phyloP scores from a whole-genome alignment of 202 grass and related monocot species.

The Zoysia matrella region DNA sequence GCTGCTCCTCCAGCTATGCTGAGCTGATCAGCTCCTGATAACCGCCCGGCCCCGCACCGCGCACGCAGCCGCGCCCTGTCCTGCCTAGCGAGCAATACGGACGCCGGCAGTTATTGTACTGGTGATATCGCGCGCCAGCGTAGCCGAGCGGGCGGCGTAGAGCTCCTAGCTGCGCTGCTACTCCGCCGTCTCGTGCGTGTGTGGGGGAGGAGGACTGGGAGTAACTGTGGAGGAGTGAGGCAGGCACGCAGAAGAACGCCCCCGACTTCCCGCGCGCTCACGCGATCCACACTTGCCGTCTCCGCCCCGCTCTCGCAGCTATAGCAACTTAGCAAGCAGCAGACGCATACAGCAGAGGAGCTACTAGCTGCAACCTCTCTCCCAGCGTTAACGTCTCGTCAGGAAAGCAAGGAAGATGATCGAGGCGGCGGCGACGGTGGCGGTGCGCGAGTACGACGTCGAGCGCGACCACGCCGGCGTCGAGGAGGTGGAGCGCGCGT shows the following conservation, averaged over 20 bases:
- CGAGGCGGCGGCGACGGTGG: background rate
- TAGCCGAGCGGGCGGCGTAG: background rate
- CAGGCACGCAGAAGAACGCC: constrained; percentile 50
- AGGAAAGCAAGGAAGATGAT: constrained; percentile 13
- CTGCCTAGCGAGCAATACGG: background rate
- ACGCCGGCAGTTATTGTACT: constrained; percentile 39
- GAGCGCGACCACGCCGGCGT: constrained; percentile 54
- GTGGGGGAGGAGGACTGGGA: background rate
- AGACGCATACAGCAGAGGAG: background rate
- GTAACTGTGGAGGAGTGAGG: constrained; percentile 34
- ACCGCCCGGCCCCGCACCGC: background rate
- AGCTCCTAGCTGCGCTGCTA: constrained; percentile 3
- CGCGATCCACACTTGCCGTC: constrained; percentile 49
- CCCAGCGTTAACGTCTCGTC: background rate
- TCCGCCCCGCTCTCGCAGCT: background rate
- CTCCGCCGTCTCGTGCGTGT: background rate
- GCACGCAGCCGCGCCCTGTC: background rate
- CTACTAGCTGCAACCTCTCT: background rate
- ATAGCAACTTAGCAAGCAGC: constrained; percentile 24
- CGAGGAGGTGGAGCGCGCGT: constrained; percentile 76
- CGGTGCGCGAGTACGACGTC: constrained; percentile 64
- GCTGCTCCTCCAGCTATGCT: background rate
- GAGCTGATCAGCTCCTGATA: background rate
- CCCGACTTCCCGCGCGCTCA: constrained; percentile 33
- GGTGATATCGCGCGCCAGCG: background rate